phyloP scores from a whole-genome alignment of 495 filamentous ascomycete species.

The Venustampulla echinocandica region DNA sequence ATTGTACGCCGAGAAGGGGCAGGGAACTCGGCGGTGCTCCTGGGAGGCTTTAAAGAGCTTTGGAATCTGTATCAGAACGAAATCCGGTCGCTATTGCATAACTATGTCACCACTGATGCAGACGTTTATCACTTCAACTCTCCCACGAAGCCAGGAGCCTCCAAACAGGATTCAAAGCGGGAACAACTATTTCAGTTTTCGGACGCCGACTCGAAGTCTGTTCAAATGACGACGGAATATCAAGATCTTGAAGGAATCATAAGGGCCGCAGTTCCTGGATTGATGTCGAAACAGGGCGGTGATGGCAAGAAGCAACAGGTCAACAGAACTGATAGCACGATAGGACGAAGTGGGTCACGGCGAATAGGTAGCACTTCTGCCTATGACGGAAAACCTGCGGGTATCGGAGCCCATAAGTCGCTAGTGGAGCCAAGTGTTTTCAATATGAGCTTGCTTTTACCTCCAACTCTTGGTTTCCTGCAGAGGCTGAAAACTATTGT shows the following conservation, averaged over 20 bases:
- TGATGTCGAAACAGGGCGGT: conserved; percentile 57
- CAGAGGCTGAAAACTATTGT: conserved; percentile 88
- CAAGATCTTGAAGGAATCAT: conserved; percentile 88
- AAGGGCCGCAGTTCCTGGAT: conserved; percentile 79
- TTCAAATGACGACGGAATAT: conserved; percentile 69
- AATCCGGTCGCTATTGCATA: conserved; percentile 89
- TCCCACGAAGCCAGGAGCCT: conserved; percentile 27
- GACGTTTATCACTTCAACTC: conserved; percentile 50
- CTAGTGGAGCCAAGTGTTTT: conserved; percentile 94
- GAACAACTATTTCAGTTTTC: conserved; percentile 85
- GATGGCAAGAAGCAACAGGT: conserved; percentile 32
- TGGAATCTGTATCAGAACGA: conserved; percentile 74
- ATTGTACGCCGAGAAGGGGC: conserved; percentile 62
- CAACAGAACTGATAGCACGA: conserved; percentile 21
- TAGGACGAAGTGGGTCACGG: conserved; percentile 33
- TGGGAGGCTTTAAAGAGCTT: conserved; percentile 78
- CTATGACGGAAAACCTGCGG: conserved; percentile 13
- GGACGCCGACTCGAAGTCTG: conserved; percentile 68
- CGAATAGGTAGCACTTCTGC: conserved; percentile 39
- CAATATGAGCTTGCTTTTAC: conserved; percentile 90
- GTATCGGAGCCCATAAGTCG: conserved; percentile 58
- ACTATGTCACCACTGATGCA: conserved; percentile 92
- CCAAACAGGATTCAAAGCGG: conserved; percentile 39
- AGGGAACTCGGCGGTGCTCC: conserved; percentile 42
- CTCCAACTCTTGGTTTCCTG: conserved; percentile 88